Base-by-base conservation (phyloP, 2,329 filamentous ascomycete genomes). In the Periconia sp. region DNA sequence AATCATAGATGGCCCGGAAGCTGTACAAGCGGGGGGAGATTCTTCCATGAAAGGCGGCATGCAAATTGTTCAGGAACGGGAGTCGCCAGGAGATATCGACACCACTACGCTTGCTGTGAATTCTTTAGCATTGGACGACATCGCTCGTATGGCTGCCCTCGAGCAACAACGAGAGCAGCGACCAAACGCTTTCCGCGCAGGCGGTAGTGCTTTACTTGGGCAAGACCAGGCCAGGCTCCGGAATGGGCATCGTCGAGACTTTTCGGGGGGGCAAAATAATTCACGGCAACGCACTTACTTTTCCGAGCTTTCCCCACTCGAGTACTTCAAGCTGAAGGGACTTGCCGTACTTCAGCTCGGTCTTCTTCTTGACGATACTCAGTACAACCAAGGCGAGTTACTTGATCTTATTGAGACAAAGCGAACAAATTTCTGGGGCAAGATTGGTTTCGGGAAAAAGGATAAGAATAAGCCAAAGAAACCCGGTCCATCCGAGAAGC, bases 311-410 rank as follows among this genome's bases (percentile, higher is more conserved):
- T 96, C 94, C 2, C 92, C 91, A 0, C 79, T 99, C 30, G 94
- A 99, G 70, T 97, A 97, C 71, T 97, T 99, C 73, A 97, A 97
- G 64, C 90, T 97, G 44, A 88, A 94, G 23, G 93, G 97, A 66
- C 86, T 97, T 52, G 94, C 94, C 10, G 94, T 99, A 6, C 80
- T 99, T 54, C 93, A 91, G 1, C 96, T 99, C 87, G 91, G 96
- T 61, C 92, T 94, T 7, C 81, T 97, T 73, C 81, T 99, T 6
- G 92, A 96, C 64, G 92, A 96, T 62, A 86, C 87, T 3, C 87
- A 96, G 63, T 97, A 97, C 74, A 90, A 88, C n/a, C 82, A 97
- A 54, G 94, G 97, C 61, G 94, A 99, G 69, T 81, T 99, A 1
- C 83, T 97, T 14, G 86, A 90, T 56, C 85, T 99, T 47, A 97